These are phyloP conservation scores for Afroboletus lepidellus DNA, from an alignment of 1,284 basidiomycete genomes.

Conservation along the genomic window DNA sequence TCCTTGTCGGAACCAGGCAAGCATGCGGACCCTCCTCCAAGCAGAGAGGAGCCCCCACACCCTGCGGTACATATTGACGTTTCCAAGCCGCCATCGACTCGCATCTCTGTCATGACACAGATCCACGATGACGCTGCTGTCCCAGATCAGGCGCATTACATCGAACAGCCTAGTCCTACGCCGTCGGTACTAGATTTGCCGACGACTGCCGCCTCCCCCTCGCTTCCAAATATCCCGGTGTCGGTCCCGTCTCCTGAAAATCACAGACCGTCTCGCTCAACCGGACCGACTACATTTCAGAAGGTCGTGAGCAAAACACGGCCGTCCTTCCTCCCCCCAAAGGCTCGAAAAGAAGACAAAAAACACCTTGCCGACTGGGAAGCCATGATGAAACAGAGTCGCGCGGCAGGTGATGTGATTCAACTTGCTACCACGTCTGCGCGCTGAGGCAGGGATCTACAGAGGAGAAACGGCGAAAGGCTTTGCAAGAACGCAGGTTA, in stretches of 20 bases:
- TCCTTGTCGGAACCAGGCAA: conserved; percentile 35
- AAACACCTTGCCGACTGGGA: conserved; percentile 90
- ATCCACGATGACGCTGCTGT: neutral
- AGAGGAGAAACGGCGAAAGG: conserved; percentile 71
- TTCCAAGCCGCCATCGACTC: conserved; percentile 34
- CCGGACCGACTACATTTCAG: conserved; percentile 67
- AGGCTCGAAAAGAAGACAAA: conserved; percentile 75
- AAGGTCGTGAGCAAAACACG: conserved; percentile 78
- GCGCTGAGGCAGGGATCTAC: conserved; percentile 12
- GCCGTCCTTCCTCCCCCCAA: conserved; percentile 83
- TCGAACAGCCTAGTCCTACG: conserved; percentile 5
- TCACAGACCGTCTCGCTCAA: conserved; percentile 51
- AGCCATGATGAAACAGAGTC: conserved; percentile 85
- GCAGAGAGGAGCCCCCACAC: conserved; percentile 31
- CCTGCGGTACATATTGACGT: conserved; percentile 49
- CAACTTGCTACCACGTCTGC: neutral
- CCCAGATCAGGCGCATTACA: neutral
- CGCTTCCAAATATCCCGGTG: conserved; percentile 8
- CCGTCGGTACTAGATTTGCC: conserved; percentile 10
- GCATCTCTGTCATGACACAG: conserved; percentile 19
- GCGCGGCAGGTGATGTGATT: conserved; percentile 56
- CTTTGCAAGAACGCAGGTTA: conserved; percentile 60
- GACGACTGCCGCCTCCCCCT: conserved; percentile 8
- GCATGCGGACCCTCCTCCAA: neutral
- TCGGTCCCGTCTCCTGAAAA: conserved; percentile 12